Base-by-base conservation (phyloP, 2,329 filamentous ascomycete species). In the Calonectria hongkongensis region DNA sequence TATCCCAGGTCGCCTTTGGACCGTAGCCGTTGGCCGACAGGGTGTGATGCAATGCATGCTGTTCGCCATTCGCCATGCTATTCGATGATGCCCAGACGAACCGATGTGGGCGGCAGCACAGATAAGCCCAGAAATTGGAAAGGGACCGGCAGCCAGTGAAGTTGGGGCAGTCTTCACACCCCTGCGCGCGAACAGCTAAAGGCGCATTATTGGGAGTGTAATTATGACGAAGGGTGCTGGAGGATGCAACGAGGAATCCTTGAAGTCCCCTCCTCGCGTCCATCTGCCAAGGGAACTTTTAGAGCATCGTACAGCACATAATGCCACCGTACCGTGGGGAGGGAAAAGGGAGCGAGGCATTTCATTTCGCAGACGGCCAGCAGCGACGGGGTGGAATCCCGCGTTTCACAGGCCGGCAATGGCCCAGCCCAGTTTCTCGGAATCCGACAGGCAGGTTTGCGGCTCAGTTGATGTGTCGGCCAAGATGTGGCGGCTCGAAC, bases 401-500 rank as follows among this genome's bases (percentile, higher is more conserved):
- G 51, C 68, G 68, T 66, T 66, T 74, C 67, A 74, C 70, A 48
- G 63, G 64, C 73, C 63, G 58, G 67, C 51, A 67, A 69, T 56
- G 43, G 67, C 47, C 28, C 28, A 33, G 10, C n/a, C 54, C 33
- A 58, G 33, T 68, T 64, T 43, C 66, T 71, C 67, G 48, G 45
- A 62, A 72, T 62, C 56, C 56, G 21, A 70, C 27, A 41, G 39
- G 36, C 58, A 25, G 51, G 58, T 47, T 65, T 50, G 68, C 47
- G 60, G 66, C 66, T 71, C 71, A 64, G 48, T 62, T 25, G 33
- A 43, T 75, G 30, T 48, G 33, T 64, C 60, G 60, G 68, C 69
- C 66, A 78, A 74, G 74, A 51, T 36, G 68, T 75, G 74, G 72
- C 70, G 70, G 62, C 62, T 66, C 63, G n/a, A 28, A 5, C 15